Evolutionary conservation across 1,139 yeast genomes (phyloP).

Genomic region (Hemisphaericaspora subhashii): DNA sequence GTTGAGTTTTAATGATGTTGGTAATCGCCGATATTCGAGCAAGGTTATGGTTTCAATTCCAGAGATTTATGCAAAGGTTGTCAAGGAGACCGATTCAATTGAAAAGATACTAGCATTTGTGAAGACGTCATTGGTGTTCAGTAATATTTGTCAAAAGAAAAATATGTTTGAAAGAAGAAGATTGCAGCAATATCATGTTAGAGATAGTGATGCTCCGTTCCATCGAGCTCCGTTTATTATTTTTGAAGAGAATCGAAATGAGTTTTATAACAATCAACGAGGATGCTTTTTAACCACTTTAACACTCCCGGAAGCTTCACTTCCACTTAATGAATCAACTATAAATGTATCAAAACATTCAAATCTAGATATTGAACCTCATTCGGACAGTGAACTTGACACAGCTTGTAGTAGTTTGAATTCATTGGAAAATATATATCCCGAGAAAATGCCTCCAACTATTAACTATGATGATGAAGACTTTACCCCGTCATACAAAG

Average conservation of each 20-base stretch:
- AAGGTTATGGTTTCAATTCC: conserved; percentile 55
- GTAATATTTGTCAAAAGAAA: conserved; percentile 59
- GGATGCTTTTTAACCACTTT: conserved; percentile 62
- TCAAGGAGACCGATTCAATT: conserved; percentile 21
- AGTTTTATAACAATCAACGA: conserved; percentile 44
- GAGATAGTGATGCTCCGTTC: conserved; percentile 76
- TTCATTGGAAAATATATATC: conserved; percentile 4
- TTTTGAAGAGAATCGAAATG: conserved; percentile 46
- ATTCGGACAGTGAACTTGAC: conserved; percentile 4
- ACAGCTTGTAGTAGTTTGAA: background rate
- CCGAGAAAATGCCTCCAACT: conserved; percentile 25
- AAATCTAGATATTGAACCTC: conserved; percentile 9
- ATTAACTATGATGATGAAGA: conserved; percentile 43
- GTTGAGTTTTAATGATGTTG: conserved; percentile 63
- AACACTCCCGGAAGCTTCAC: conserved; percentile 63
- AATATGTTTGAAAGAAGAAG: conserved; percentile 47
- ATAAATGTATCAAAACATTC: conserved; percentile 9
- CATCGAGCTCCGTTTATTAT: conserved; percentile 76
- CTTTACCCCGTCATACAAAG: conserved; percentile 40
- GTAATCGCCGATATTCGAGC: conserved; percentile 64
- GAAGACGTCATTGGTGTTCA: conserved; percentile 56
- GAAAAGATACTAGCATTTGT: conserved; percentile 30
- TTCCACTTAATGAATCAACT: conserved; percentile 48
- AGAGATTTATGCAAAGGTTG: conserved; percentile 31
- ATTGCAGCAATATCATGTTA: conserved; percentile 65